Percentiles rank a stretch among this genome's conserved stretches.
Evolutionary conservation across 2,329 filamentous ascomycete genomes (phyloP).

Genomic region (Colletotrichum falcatum): DNA sequence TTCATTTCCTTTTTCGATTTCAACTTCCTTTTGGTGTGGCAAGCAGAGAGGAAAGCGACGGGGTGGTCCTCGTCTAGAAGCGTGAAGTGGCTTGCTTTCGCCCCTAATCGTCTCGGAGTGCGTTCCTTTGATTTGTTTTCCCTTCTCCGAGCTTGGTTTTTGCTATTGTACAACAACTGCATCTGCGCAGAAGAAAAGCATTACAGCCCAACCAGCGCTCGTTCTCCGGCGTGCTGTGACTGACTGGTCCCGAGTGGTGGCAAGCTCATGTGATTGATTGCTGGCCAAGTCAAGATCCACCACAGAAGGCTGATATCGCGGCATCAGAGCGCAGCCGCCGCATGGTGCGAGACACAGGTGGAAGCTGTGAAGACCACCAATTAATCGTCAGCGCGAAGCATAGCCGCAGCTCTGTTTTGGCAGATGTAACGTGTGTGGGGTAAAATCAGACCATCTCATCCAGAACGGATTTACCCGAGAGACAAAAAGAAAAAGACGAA

Average conservation of each 20-base stretch:
- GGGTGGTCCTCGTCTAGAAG: background rate
- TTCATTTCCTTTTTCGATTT: slow-evolving; percentile 36
- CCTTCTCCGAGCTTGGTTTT: background rate
- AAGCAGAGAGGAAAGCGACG: background rate
- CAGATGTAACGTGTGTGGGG: background rate
- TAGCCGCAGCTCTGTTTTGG: background rate
- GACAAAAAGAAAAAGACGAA: slow-evolving; percentile 24
- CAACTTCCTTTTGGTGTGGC: background rate
- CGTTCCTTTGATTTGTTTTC: background rate
- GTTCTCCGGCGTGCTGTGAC: background rate
- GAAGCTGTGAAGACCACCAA: background rate
- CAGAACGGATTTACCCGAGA: background rate
- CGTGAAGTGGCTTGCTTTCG: background rate
- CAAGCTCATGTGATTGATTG: background rate
- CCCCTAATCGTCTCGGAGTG: background rate
- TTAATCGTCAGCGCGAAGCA: background rate
- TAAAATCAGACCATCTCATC: slow-evolving; percentile 16
- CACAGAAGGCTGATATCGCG: slow-evolving; percentile 21
- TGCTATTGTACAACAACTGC: slow-evolving; percentile 21
- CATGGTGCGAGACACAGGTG: background rate
- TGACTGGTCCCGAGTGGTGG: background rate
- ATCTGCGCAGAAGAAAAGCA: slow-evolving; percentile 25
- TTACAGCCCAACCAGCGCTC: background rate
- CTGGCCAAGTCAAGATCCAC: slow-evolving; percentile 9
- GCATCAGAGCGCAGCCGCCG: background rate